Percentiles rank a stretch among this genome's conserved stretches.
Evolutionary conservation across 2,329 filamentous ascomycete species (phyloP).

Genomic region (Didymella glomerata): DNA sequence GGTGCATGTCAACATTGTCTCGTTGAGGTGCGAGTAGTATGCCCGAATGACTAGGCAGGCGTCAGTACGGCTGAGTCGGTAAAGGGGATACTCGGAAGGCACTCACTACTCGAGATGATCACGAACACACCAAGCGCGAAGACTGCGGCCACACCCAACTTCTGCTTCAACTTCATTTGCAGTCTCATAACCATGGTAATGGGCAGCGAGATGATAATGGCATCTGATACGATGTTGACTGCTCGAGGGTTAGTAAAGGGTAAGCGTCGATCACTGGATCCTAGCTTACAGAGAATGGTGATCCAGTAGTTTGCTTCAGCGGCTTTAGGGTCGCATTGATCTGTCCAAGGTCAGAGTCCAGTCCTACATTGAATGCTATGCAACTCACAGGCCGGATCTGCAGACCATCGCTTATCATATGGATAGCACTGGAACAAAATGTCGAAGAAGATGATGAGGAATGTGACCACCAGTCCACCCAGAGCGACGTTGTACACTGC

Average conservation of each 20-base stretch:
- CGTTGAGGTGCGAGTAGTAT: constrained; percentile 31
- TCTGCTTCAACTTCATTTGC: constrained; percentile 37
- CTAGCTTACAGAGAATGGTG: constrained; percentile 30
- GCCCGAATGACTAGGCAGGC: constrained; percentile 28
- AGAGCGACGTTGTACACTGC: constrained; percentile 51
- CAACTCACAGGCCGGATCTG: constrained; percentile 28
- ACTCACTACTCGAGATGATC: constrained; percentile 36
- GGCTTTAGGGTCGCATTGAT: constrained; percentile 33
- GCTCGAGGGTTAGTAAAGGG: background rate
- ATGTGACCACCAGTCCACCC: constrained; percentile 42
- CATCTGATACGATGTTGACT: constrained; percentile 37
- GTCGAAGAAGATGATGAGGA: constrained; percentile 50
- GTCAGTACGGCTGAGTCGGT: constrained; percentile 6
- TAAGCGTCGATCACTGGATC: background rate
- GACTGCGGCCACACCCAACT: constrained; percentile 32
- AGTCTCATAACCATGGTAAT: constrained; percentile 35
- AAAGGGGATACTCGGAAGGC: background rate
- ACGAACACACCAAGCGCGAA: constrained; percentile 38
- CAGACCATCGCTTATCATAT: constrained; percentile 40
- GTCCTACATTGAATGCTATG: background rate
- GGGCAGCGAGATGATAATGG: constrained; percentile 33
- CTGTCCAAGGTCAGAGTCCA: constrained; percentile 24
- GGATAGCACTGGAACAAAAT: constrained; percentile 54
- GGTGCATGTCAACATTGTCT: constrained; percentile 37
- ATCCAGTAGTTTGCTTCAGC: constrained; percentile 35